Conservation (phyloP, 2,329 filamentous ascomycete genomes). For the Aspergillus caelatus region DNA sequence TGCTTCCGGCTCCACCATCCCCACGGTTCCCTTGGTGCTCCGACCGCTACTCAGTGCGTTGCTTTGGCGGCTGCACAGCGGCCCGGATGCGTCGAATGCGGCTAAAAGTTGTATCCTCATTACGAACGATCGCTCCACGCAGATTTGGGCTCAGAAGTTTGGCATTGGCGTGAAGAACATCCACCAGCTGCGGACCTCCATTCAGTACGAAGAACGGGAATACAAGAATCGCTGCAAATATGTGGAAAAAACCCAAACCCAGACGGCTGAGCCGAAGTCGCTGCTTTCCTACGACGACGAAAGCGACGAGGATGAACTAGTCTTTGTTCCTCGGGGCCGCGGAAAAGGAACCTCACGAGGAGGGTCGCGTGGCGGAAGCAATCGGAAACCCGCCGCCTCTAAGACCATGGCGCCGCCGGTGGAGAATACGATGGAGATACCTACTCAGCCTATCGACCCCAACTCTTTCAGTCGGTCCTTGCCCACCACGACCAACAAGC, state of each 20-base stretch:
- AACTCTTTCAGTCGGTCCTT: conserved; percentile 51
- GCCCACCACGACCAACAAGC: conserved; percentile 27
- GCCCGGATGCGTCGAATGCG: conserved; percentile 35
- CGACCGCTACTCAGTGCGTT: conserved; percentile 49
- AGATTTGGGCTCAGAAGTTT: conserved; percentile 51
- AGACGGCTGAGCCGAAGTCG: conserved; percentile 44
- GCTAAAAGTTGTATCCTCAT: conserved; percentile 46
- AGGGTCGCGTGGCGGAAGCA: conserved; percentile 29
- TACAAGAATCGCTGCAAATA: conserved; percentile 50
- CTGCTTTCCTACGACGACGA: conserved; percentile 52
- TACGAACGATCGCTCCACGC: conserved; percentile 47
- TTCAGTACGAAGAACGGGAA: conserved; percentile 51
- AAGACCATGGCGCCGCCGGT: conserved; percentile 27
- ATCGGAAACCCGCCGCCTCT: conserved; percentile 31
- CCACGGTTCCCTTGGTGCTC: conserved; percentile 42
- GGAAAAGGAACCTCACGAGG: conserved; percentile 36
- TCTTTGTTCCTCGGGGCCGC: conserved; percentile 48
- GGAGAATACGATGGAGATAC: conserved; percentile 45
- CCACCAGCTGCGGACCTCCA: conserved; percentile 50
- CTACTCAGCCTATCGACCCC: conserved; percentile 51
- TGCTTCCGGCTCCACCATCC: conserved; percentile 37
- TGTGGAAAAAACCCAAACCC: conserved; percentile 50
- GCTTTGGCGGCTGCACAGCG: conserved; percentile 48
- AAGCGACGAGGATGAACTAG: conserved; percentile 52
- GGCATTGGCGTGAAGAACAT: conserved; percentile 52